phyloP scores from a whole-genome alignment of 371 early-diverging fungal genomes.

The Mortierella sp. region DNA sequence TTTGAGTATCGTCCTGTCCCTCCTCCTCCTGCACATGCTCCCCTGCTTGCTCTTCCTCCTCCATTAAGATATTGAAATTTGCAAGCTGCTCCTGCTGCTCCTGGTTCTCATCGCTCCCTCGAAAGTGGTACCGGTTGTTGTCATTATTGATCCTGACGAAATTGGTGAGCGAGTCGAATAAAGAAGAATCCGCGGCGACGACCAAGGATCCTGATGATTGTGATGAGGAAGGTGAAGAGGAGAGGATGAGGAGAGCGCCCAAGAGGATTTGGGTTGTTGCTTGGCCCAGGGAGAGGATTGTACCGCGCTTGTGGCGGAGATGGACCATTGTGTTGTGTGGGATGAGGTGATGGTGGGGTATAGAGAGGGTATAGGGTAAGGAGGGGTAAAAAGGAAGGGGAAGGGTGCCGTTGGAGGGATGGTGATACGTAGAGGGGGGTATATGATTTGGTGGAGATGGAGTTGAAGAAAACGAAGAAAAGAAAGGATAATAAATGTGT shows the following conservation, averaged over 20 bases:
- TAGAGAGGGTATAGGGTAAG: background rate
- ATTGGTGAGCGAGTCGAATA: constrained; percentile 27
- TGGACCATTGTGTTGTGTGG: background rate
- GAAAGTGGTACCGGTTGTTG: background rate
- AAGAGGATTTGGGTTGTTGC: constrained; percentile 29
- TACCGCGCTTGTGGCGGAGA: background rate
- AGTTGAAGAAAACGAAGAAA: background rate
- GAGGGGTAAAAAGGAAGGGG: background rate
- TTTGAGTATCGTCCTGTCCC: background rate
- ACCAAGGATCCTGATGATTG: constrained; percentile 13
- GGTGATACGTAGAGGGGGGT: background rate
- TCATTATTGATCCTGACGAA: constrained; percentile 16
- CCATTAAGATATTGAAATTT: no score
- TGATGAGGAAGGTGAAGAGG: background rate
- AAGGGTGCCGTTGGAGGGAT: background rate
- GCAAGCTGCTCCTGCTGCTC: background rate
- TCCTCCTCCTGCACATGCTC: no score
- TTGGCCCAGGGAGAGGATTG: constrained; percentile 17
- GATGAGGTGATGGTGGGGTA: background rate
- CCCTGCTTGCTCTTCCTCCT: no score
- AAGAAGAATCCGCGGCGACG: constrained; percentile 29
- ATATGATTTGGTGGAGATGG: background rate
- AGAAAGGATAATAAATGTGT: no score
- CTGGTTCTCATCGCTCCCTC: background rate
- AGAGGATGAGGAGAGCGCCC: constrained; percentile 32